Evolutionary conservation across 805 yeast genomes (phyloP), one percentile per base, ranked within the genome.

Genomic region (Kuraishia borneana): DNA sequence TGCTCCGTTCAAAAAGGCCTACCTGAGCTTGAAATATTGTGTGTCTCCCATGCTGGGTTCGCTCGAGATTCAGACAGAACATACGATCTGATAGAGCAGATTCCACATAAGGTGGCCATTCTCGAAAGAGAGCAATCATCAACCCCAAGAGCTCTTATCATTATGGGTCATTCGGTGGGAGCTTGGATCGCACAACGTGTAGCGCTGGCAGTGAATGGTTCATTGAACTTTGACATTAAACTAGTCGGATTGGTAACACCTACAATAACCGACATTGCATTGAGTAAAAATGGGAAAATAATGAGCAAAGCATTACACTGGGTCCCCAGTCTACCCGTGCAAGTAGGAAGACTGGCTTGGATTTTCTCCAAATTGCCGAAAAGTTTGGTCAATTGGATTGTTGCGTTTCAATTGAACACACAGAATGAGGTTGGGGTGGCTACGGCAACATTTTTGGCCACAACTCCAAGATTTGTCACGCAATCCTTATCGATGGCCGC

Each of bases 111-210:
- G 52, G 47, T 63, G 18, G 61, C 60, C 8, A 57, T 77, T n/a
- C 53, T 80, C 29, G 54, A 58, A 32, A 49, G 18, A 38, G 45
- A 21, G 42, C 39, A 18, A 34, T 36, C 37, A 45, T 32, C 31
- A 35, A 12, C n/a, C 5, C 13, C 42, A 37, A 18, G 35, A 31
- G 37, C 8, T 30, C 49, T 78, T 6, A 54, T 58, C 33, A 56
- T 79, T 17, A 51, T 77, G 43, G 79, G 84, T 16, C 94, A 82
- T 49, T 80, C 89, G 0, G 70, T 81, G 10, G 94, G 94, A 2
- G 63, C 76, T 5, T 82, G 70, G 60, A 58, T 82, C 30, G 50
- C 62, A 3, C 87, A 81, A 49, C 51, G 80, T 30, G 60, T 73
- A 2, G 58, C 70, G 1, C 45, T 53, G 18, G 36, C 43, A 23